Base-by-base conservation (phyloP, 2,329 filamentous ascomycete genomes). In the Scleromitrula shiraiana region DNA sequence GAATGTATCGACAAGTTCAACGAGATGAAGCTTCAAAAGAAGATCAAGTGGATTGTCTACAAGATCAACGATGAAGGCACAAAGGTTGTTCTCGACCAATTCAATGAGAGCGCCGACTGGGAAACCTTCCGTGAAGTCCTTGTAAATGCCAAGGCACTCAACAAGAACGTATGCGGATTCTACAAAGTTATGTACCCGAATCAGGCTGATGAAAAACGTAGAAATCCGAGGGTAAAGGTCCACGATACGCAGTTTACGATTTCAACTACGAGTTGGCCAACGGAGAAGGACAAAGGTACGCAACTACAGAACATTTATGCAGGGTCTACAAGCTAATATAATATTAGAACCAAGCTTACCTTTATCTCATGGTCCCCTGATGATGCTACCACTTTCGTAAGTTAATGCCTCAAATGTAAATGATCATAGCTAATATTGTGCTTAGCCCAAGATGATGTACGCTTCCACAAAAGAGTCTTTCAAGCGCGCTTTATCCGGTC, bases 401-500 rank as follows among this genome's bases (percentile, higher is more conserved):
- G n/a, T 14, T 19, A 41, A 12, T 9, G 20, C 22, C 7, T 12
- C n/a, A 19, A 19, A 19, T 19, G 12, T 15, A 15, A 32, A 6
- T 9, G 5, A 17, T 20, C n/a, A 17, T 22, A 24, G 14, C 35
- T 40, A 29, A 33, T 7, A 30, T 22, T 7, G 20, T 29, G 33
- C 56, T 50, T 58, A 89, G 86, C 77, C 83, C 70, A 89, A 89
- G 77, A 93, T 93, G 87, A 77, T 89, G 68, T 93, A 91, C 76
- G 85, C 86, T 61, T 86, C 87, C 44, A 93, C 87, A 69, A 93
- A 91, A 75, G 85, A 90, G 62, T 83, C 85, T 51, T 77, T 93
- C 59, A 91, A 89, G 78, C 82, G 83, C 68, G 70, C 84, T 42
- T 78, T 93, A 55, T 85, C 79, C 65, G 86, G 85, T 55, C 72